Evolutionary conservation across 176 grass and related monocot species (phyloP).

Genomic region (Phragmites australis): DNA sequence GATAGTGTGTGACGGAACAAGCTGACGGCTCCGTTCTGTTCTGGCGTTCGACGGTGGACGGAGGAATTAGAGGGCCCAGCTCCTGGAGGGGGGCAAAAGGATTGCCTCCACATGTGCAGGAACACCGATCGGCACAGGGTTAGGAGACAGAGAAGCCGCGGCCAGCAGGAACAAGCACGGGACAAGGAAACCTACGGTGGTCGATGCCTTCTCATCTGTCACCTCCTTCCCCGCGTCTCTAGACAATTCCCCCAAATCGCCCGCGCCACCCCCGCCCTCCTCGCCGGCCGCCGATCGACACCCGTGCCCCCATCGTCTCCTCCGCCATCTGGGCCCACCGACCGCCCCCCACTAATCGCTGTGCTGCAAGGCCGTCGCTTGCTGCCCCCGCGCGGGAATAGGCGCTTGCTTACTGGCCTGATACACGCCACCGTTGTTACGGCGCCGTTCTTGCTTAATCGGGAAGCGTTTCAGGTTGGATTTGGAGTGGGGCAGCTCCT

Average conservation of each 20-base stretch:
- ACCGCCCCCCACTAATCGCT: conserved; percentile 26
- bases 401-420: conserved; percentile 3
- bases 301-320: neutral
- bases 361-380: neutral
- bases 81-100: neutral
- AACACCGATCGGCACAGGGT: no score
- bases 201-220: conserved; percentile 21
- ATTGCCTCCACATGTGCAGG: neutral
- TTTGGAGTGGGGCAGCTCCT: neutral
- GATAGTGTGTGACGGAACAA: no score
- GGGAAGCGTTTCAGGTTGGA: neutral
- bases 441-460: conserved; percentile 31
- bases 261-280: neutral
- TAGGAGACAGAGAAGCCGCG: no score
- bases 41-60: no score
- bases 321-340: no score
- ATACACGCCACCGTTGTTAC: conserved; percentile 8
- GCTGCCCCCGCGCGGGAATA: neutral
- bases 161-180: no score
- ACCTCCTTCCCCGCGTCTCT: conserved; percentile 36
- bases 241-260: conserved; percentile 20
- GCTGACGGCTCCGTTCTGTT: no score
- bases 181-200: no score
- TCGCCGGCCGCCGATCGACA: conserved; percentile 15
- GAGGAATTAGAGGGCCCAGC: no score